Evolutionary conservation across 805 yeast species (phyloP), one percentile per base, ranked within the genome.

Genomic region (Cyberlindnera japonica): DNA sequence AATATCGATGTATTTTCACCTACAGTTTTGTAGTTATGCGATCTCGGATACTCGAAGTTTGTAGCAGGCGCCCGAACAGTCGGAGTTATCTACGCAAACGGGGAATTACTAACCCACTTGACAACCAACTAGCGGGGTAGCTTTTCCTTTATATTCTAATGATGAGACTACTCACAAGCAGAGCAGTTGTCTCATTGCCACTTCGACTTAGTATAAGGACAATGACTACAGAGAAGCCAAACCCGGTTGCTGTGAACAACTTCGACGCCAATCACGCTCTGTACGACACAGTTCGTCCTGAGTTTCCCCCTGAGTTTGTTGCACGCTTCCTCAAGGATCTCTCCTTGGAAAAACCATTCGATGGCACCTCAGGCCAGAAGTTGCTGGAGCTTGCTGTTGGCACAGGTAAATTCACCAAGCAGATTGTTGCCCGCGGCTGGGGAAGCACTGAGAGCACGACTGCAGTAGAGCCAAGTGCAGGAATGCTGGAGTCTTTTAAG

Each of bases 381-480:
- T 55, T 72, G 7, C 43, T 71, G 27, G 85, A 79, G 37, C 51
- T 79, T 16, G 85, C 81, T 2, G 73, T 76, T 11, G 85, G 84
- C 0, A 79, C 84, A 0, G 84, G 85, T 9, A 78, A 78, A 48
- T 79, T 79, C 62, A 79, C 83, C 2, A 58, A 55, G 20, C 61
- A 68, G 31, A 57, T 79, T 18, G 58, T 63, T 3, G 51, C 54
- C 15, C 51, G 57, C 32, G 75, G 77, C 3, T 67, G 71, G 61
- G 34, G 34, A 3, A 16, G 23, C 7, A 29, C 45, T 0, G 59
- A 55, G 25, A 61, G 67, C 27, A 48, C 75, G 29, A 49, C 59
- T 4, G 72, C 73, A 1, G 75, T 75, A 7, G 84, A 79, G 44
- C 81, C 83, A 13, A 69, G 79, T 22, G 43, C 51, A 33, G 84